Base-by-base conservation (phyloP, 345 rosid species). In the Camelina hispida region DNA sequence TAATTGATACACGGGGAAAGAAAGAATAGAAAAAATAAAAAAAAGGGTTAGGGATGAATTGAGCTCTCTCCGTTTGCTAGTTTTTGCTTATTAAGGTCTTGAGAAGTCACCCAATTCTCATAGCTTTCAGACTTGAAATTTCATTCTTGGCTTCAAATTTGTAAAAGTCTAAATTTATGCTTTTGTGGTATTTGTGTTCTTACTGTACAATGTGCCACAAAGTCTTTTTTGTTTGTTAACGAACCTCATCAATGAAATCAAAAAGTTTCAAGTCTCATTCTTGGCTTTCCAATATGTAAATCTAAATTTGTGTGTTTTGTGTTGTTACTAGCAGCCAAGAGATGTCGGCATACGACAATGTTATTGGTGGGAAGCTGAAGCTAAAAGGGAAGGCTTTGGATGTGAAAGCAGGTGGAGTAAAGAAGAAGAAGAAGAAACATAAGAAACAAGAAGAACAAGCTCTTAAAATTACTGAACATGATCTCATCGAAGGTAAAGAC, bases 371-470 rank as follows among this genome's bases (percentile, higher is more conserved):
- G 71, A 91, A 92, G 84, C 80, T 95, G 71, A 91, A 95, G 85
- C 89, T 95, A 7, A 95, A 95, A 82, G 97, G 97, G 4, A 95
- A 95, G 64, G 91, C 97, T n/a, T 83, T 95, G 66, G 93, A 90
- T 68, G 96, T 95, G 76, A 90, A 91, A 79, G 87, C 92, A 65
- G 97, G 91, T 58, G 96, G 96, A 7, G 71, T 87, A 25, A 94
- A 84, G 83, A 93, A 91, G 68, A 89, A 94, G 71, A 89, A 94
- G 71, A 89, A 87, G 89, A 85, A 91, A 38, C 76, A 83, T 16
- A 87, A 84, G 87, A 82, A 83, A 65, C 85, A 82, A 1, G 74
- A 72, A 22, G 88, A 87, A 18, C 72, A 78, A 51, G 61, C 81
- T 79, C 66, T 82, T 52, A 73, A 80, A 55, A 14, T 83, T 53